Evolutionary conservation across 352 stramenopile species (phyloP).

Genomic region (Pythium rhizo-oryzae): DNA sequence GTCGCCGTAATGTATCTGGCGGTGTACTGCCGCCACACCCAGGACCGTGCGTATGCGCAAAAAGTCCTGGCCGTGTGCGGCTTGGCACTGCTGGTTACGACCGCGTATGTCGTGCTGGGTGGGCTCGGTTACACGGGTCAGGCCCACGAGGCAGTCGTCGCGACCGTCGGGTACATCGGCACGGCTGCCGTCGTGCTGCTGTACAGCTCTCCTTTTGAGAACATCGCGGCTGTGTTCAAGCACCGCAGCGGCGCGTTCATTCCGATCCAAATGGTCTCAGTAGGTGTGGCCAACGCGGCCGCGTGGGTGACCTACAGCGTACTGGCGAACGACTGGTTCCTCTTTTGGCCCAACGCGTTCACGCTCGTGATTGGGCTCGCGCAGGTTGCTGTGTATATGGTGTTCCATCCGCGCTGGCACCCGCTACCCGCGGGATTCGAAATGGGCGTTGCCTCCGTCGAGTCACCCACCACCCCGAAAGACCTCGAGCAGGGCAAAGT

Average conservation of each 20-base stretch:
- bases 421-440: background rate
- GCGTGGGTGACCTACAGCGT: slow-evolving; percentile 38
- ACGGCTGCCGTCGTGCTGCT: slow-evolving; percentile 45
- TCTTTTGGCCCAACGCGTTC: slow-evolving; percentile 48
- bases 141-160: too few relatives aligned
- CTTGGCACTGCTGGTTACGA: too few relatives aligned
- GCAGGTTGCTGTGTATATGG: slow-evolving; percentile 41
- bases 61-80: too few relatives aligned
- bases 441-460: background rate
- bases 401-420: slow-evolving; percentile 45
- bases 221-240: slow-evolving; percentile 45
- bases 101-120: too few relatives aligned
- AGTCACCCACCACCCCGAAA: background rate
- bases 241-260: slow-evolving; percentile 49
- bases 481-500: background rate
- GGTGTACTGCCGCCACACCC: too few relatives aligned
- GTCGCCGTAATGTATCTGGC: too few relatives aligned
- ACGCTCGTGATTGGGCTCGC: slow-evolving; percentile 34
- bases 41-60: too few relatives aligned
- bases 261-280: slow-evolving; percentile 53
- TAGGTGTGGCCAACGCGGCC: slow-evolving; percentile 45
- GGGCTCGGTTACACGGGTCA: too few relatives aligned
- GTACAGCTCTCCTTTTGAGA: slow-evolving; percentile 60
- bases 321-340: slow-evolving; percentile 32
- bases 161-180: slow-evolving; percentile 35